phyloP scores from a whole-genome alignment of 768 basidiomycete species.

The Gloeopeniophorella convolvens region DNA sequence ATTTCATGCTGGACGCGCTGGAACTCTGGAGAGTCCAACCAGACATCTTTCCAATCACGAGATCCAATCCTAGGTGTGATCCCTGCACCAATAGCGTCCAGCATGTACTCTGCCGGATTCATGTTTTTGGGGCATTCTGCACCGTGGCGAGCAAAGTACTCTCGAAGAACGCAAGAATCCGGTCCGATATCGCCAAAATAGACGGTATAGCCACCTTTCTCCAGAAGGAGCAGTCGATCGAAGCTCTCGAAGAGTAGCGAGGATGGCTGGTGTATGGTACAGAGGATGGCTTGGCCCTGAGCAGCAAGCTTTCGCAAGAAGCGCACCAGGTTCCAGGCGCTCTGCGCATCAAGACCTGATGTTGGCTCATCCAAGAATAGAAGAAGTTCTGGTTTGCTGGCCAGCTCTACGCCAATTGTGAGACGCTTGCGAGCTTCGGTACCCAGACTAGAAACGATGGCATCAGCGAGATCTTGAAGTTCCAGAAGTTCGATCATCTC shows the following conservation, averaged over 20 bases:
- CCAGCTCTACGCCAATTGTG: constrained; percentile 88
- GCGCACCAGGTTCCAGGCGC: constrained; percentile 76
- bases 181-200: constrained; percentile 87
- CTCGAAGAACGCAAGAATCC: constrained; percentile 58
- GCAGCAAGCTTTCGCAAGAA: constrained; percentile 80
- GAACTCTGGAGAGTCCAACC: constrained; percentile 66
- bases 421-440: constrained; percentile 76
- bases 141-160: constrained; percentile 73
- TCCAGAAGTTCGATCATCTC: constrained; percentile 82
- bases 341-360: constrained; percentile 53
- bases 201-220: constrained; percentile 83
- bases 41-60: constrained; percentile 82
- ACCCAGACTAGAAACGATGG: constrained; percentile 63
- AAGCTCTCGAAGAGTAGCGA: constrained; percentile 84
- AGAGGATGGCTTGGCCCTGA: constrained; percentile 83
- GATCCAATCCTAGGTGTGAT: constrained; percentile 64
- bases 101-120: constrained; percentile 73
- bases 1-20: constrained; percentile 33
- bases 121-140: constrained; percentile 67
- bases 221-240: constrained; percentile 60
- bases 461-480: constrained; percentile 78
- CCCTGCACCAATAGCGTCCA: constrained; percentile 85
- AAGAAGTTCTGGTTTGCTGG: constrained; percentile 75
- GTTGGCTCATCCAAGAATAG: constrained; percentile 59
- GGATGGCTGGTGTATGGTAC: constrained; percentile 87